A percentile compares a stretch with the other conserved stretches of the same genome.
These are phyloP conservation scores for Pulveroboletus sp. DNA, from an alignment of 768 basidiomycete species.

Conservation along the genomic window DNA sequence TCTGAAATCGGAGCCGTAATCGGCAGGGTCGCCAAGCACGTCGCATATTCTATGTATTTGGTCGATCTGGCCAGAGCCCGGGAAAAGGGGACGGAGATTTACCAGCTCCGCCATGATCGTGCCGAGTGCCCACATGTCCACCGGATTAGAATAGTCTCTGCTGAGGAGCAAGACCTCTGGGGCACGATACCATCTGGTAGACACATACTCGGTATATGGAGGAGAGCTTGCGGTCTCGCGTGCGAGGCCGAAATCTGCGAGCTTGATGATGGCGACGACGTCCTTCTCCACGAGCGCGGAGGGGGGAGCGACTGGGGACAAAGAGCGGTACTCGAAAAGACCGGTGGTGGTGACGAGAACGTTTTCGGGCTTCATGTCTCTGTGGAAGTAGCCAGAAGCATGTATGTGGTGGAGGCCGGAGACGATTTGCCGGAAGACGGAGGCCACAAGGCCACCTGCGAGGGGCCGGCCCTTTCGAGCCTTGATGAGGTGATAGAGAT, in stretches of 20 bases:
- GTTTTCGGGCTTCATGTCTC: slow-evolving; percentile 99
- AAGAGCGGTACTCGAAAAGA: slow-evolving; percentile 82
- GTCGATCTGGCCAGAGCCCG: slow-evolving; percentile 88
- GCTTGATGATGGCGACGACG: slow-evolving; percentile 94
- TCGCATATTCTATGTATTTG: slow-evolving; percentile 90
- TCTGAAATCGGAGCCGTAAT: slow-evolving; percentile 73
- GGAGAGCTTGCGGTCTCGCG: slow-evolving; percentile 83
- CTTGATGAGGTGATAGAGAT: slow-evolving; percentile 98
- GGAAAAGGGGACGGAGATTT: slow-evolving; percentile 93
- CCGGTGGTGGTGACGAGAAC: slow-evolving; percentile 97
- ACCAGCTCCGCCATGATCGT: slow-evolving; percentile 97
- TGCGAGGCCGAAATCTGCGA: slow-evolving; percentile 97
- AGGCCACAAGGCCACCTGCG: slow-evolving; percentile 94
- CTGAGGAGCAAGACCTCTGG: slow-evolving; percentile 93
- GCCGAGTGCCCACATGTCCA: slow-evolving; percentile 99
- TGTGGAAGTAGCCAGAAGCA: slow-evolving; percentile 90
- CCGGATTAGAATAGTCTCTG: slow-evolving; percentile 91
- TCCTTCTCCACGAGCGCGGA: slow-evolving; percentile 79
- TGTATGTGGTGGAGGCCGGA: slow-evolving; percentile 92
- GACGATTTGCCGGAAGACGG: slow-evolving; percentile 90
- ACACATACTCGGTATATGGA: slow-evolving; percentile 98
- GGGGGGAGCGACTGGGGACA: slow-evolving; percentile 63
- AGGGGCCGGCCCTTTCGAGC: slow-evolving; percentile 91
- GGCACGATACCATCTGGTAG: slow-evolving; percentile 99
- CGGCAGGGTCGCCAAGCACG: slow-evolving; percentile 87